Percentiles rank a stretch among this genome's conserved stretches.
phyloP scores from a whole-genome alignment of 1,284 basidiomycete genomes.

The Meira nashicola region DNA sequence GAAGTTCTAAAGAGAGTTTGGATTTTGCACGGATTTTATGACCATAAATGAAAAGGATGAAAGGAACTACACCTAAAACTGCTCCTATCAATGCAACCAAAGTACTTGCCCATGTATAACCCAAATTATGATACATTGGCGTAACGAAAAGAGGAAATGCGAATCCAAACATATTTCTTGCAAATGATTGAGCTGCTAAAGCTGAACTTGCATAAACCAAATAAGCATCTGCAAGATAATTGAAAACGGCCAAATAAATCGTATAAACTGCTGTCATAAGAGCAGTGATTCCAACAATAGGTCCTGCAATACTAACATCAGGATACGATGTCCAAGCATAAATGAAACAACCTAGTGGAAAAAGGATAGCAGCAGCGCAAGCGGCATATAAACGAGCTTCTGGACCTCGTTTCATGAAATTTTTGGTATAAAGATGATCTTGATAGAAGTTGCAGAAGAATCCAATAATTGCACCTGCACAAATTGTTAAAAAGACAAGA shows the following conservation, averaged over 20 bases:
- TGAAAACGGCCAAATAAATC: constrained; percentile 48
- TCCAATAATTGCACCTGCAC: constrained; percentile 57
- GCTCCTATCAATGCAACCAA: constrained; percentile 63
- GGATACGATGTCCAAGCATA: constrained; percentile 50
- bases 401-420: constrained; percentile 43
- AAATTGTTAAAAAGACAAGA: constrained; percentile 36
- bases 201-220: constrained; percentile 68
- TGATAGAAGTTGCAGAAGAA: constrained; percentile 62
- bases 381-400: constrained; percentile 57
- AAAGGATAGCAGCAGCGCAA: constrained; percentile 24
- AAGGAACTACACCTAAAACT: constrained; percentile 64
- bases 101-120: constrained; percentile 68
- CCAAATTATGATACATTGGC: constrained; percentile 58
- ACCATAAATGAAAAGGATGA: constrained; percentile 63
- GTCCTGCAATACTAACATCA: constrained; percentile 28
- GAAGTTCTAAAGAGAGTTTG: constrained; percentile 55
- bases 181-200: constrained; percentile 69
- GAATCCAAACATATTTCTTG: constrained; percentile 57
- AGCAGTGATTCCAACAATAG: constrained; percentile 50
- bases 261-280: constrained; percentile 39
- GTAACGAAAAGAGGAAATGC: constrained; percentile 33
- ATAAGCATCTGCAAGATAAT: constrained; percentile 29
- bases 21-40: constrained; percentile 63
- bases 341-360: constrained; percentile 41
- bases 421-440: constrained; percentile 25